These are phyloP conservation scores for Plasmodium fragile DNA, from an alignment of 169 alveolate species.

Conservation along the genomic window DNA sequence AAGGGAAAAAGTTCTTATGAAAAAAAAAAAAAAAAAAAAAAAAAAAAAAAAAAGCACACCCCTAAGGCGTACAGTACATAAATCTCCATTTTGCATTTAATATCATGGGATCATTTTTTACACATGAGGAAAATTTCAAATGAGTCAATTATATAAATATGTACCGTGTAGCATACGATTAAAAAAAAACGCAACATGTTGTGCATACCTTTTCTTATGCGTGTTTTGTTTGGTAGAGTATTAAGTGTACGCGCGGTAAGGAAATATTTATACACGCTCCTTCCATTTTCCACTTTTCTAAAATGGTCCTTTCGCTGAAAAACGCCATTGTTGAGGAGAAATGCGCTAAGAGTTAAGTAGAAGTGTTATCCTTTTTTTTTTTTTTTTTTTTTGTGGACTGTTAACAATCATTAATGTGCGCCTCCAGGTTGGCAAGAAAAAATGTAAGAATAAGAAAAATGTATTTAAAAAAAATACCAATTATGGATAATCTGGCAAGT, in stretches of 20 bases:
- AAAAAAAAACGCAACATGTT: neutral
- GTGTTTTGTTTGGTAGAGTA: neutral
- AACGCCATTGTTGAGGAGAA: neutral
- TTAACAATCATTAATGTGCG: neutral
- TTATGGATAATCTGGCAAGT: neutral
- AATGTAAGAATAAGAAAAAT: neutral
- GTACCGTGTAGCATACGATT: neutral
- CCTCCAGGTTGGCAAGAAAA: neutral
- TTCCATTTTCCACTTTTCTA: neutral
- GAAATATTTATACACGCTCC: neutral
- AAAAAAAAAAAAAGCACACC: neutral
- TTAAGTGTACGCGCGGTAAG: neutral
- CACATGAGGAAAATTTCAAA: neutral
- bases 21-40: neutral
- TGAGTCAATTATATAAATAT: neutral
- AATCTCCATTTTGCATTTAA: neutral
- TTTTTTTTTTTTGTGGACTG: neutral
- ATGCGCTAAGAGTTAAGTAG: neutral
- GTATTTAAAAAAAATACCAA: neutral
- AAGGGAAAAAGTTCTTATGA: neutral
- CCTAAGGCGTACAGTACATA: neutral
- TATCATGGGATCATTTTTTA: slow-evolving; percentile 6
- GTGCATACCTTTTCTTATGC: neutral
- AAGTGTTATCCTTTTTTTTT: neutral
- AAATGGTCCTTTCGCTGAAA: neutral